Conservation (phyloP, 805 yeast genomes). For the Pichia nakasei region DNA sequence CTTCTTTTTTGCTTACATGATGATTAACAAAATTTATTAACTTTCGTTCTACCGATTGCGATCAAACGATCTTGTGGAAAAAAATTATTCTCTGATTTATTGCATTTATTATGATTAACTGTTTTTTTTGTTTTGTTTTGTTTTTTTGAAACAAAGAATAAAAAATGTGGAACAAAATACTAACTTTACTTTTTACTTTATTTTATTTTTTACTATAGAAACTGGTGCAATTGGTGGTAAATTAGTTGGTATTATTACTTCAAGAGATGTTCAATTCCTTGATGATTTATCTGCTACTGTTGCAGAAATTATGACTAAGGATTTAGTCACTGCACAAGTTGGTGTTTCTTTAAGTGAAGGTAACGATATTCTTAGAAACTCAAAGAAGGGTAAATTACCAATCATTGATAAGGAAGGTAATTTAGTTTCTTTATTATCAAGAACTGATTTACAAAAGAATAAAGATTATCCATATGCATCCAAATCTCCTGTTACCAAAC, state of each 20-base stretch:
- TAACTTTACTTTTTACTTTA: slow-evolving; percentile 2
- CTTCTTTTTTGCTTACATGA: slow-evolving; percentile 30
- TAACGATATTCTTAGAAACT: slow-evolving; percentile 79
- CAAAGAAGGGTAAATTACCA: slow-evolving; percentile 97
- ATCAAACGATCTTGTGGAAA: slow-evolving; percentile 97
- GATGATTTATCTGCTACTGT: slow-evolving; percentile 59
- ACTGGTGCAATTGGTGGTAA: slow-evolving; percentile 81
- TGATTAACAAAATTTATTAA: slow-evolving; percentile 53
- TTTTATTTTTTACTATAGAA: slow-evolving; percentile 37
- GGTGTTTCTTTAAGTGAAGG: slow-evolving; percentile 83
- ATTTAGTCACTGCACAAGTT: slow-evolving; percentile 70
- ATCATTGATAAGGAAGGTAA: slow-evolving; percentile 71
- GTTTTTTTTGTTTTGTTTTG: background rate
- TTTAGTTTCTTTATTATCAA: slow-evolving; percentile 80
- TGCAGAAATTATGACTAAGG: slow-evolving; percentile 81
- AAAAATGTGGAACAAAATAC: background rate
- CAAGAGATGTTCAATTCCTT: slow-evolving; percentile 94
- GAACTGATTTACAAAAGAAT: slow-evolving; percentile 96
- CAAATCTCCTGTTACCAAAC: slow-evolving; percentile 87
- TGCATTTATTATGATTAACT: no score
- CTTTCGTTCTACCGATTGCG: slow-evolving; percentile 99
- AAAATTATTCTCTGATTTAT: slow-evolving; percentile 29
- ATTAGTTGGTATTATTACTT: slow-evolving; percentile 89
- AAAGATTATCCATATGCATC: slow-evolving; percentile 90
- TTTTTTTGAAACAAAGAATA: background rate